A percentile compares a stretch with the other conserved stretches of the same genome.
Evolutionary conservation across 768 basidiomycete genomes (phyloP).

Genomic region (Boletus subparvulus): DNA sequence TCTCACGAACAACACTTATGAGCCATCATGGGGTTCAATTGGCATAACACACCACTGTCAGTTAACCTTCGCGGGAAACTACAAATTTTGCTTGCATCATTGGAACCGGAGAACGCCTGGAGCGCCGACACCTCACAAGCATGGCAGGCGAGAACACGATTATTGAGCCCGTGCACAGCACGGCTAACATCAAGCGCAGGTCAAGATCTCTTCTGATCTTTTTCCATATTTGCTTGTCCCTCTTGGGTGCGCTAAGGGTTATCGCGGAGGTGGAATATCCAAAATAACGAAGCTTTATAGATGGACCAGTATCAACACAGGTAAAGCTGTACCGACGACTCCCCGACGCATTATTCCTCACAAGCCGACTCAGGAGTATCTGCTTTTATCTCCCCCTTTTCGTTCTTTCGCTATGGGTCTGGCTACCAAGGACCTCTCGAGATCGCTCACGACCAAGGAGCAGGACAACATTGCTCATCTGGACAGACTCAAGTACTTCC

Average conservation of each 20-base stretch:
- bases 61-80: slow-evolving; percentile 24
- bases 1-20: background rate
- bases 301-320: slow-evolving; percentile 18
- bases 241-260: slow-evolving; percentile 18
- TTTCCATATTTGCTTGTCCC: slow-evolving; percentile 19
- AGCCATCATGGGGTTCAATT: background rate
- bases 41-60: slow-evolving; percentile 3
- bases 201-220: slow-evolving; percentile 23
- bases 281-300: slow-evolving; percentile 28
- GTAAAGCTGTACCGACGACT: slow-evolving; percentile 15
- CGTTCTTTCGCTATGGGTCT: slow-evolving; percentile 28
- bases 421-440: slow-evolving; percentile 26
- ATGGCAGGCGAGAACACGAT: slow-evolving; percentile 26
- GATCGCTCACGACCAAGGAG: slow-evolving; percentile 63
- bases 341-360: slow-evolving; percentile 15
- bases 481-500: slow-evolving; percentile 84
- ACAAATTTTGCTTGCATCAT: slow-evolving; percentile 8
- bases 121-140: slow-evolving; percentile 31
- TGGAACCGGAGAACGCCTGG: slow-evolving; percentile 27
- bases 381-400: slow-evolving; percentile 8
- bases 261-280: slow-evolving; percentile 24
- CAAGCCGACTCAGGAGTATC: slow-evolving; percentile 1
- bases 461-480: slow-evolving; percentile 72
- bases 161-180: slow-evolving; percentile 31
- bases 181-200: slow-evolving; percentile 32